Percentiles rank a stretch among this genome's conserved stretches.
Conservation (phyloP, 768 basidiomycete genomes). For the Suillus weaverae region DNA sequence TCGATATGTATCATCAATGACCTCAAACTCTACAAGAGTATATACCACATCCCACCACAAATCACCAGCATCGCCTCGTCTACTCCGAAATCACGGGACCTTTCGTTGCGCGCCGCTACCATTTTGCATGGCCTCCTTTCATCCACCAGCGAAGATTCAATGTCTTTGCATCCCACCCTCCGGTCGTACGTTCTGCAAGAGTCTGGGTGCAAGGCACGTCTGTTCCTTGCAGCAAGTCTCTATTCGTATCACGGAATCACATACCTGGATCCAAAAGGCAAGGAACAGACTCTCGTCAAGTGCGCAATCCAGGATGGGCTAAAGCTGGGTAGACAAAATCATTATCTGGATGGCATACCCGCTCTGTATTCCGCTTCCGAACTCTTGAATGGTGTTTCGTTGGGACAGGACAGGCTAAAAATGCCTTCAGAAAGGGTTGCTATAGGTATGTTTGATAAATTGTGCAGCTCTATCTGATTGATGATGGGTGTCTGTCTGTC, state of each 20-base stretch:
- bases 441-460: constrained; percentile 46
- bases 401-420: constrained; percentile 36
- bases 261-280: constrained; percentile 67
- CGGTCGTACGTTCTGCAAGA: constrained; percentile 31
- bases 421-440: constrained; percentile 51
- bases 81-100: constrained; percentile 36
- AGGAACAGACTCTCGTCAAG: constrained; percentile 55
- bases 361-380: constrained; percentile 57
- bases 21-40: constrained; percentile 65
- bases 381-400: constrained; percentile 36
- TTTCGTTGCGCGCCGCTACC: constrained; percentile 54
- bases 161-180: constrained; percentile 48
- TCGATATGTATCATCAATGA: constrained; percentile 75
- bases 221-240: constrained; percentile 81
- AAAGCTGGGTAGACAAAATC: constrained; percentile 78
- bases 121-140: constrained; percentile 56
- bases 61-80: constrained; percentile 46
- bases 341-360: constrained; percentile 77
- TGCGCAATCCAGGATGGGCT: constrained; percentile 79
- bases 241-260: constrained; percentile 65
- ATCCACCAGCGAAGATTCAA: constrained; percentile 21
- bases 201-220: constrained; percentile 45
- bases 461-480: neutral
- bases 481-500: neutral
- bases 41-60: constrained; percentile 59